Evolutionary conservation across 2,329 filamentous ascomycete genomes (phyloP).

Genomic region (Penicillium sp.): DNA sequence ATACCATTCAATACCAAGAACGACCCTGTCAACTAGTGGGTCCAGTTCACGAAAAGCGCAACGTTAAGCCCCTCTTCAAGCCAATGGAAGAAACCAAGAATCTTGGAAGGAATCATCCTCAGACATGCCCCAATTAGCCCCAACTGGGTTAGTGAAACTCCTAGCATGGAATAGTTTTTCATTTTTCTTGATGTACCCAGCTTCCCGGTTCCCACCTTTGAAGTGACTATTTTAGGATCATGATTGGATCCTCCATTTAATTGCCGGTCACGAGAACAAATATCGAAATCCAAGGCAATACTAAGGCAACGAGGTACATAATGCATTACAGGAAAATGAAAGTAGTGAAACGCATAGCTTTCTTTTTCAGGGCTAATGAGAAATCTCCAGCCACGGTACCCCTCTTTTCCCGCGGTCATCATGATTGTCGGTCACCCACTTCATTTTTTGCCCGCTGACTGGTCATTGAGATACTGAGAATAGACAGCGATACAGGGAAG

Average conservation of each 20-base stretch:
- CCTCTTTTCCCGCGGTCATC: slow-evolving; percentile 23
- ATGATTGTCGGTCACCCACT: slow-evolving; percentile 21
- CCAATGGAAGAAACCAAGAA: slow-evolving; percentile 29
- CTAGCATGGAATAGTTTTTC: not conserved
- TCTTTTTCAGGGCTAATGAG: not conserved
- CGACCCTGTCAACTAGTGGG: slow-evolving; percentile 22
- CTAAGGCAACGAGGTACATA: not conserved
- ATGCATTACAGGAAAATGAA: not conserved
- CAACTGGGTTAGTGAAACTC: not conserved
- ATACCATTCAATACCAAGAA: slow-evolving; percentile 11
- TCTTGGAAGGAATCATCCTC: slow-evolving; percentile 20
- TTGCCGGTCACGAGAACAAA: not conserved
- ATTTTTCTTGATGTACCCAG: not conserved
- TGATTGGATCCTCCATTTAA: not conserved
- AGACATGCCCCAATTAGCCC: slow-evolving; percentile 14
- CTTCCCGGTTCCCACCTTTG: not conserved
- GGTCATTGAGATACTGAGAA: not conserved
- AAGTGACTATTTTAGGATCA: slow-evolving; percentile 1
- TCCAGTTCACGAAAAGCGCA: slow-evolving; percentile 14
- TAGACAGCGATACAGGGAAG: not conserved
- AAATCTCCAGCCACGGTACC: not conserved
- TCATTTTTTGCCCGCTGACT: slow-evolving; percentile 7
- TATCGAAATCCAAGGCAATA: not conserved
- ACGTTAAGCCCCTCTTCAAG: slow-evolving; percentile 21
- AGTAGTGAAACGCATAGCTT: not conserved